Evolutionary conservation across 75 land plant species (phyloP).

Genomic region (Adiantum capillusveneris): DNA sequence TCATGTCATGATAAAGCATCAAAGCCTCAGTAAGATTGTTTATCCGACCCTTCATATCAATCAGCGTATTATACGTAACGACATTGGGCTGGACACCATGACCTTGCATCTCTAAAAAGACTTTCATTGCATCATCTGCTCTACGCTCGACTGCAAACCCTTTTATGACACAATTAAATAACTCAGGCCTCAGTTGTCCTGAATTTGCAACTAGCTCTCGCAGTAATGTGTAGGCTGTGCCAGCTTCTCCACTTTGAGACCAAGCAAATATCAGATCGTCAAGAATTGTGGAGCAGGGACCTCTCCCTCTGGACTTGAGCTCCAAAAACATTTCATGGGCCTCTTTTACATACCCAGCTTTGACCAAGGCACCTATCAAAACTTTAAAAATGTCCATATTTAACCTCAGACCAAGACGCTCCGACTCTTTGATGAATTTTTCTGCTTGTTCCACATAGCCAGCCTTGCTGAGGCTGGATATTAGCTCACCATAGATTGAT

Average conservation of each 20-base stretch:
- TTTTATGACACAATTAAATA: slow-evolving; percentile 33
- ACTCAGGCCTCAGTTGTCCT: slow-evolving; percentile 24
- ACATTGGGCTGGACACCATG: slow-evolving; percentile 22
- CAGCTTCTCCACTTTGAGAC: slow-evolving; percentile 1
- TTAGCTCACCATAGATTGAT: slow-evolving; percentile 22
- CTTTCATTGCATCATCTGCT: slow-evolving; percentile 20
- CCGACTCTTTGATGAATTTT: slow-evolving; percentile 33
- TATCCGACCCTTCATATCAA: slow-evolving; percentile 19
- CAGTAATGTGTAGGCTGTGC: neutral
- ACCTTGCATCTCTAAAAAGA: slow-evolving; percentile 15
- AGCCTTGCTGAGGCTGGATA: slow-evolving; percentile 30
- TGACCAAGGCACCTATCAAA: neutral
- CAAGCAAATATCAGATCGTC: neutral
- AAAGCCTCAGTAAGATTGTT: slow-evolving; percentile 28
- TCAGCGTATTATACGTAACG: slow-evolving; percentile 28
- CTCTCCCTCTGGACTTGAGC: neutral
- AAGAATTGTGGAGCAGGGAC: neutral
- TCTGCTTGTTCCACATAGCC: slow-evolving; percentile 37
- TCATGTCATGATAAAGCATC: slow-evolving; percentile 30
- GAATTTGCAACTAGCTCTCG: neutral
- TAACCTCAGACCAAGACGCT: slow-evolving; percentile 10
- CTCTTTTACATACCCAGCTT: neutral
- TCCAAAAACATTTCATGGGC: neutral
- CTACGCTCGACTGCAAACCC: slow-evolving; percentile 36
- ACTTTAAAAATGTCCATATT: neutral